These are phyloP conservation scores for Torulaspora quercuum DNA, from an alignment of 805 yeast species.

Conservation along the genomic window DNA sequence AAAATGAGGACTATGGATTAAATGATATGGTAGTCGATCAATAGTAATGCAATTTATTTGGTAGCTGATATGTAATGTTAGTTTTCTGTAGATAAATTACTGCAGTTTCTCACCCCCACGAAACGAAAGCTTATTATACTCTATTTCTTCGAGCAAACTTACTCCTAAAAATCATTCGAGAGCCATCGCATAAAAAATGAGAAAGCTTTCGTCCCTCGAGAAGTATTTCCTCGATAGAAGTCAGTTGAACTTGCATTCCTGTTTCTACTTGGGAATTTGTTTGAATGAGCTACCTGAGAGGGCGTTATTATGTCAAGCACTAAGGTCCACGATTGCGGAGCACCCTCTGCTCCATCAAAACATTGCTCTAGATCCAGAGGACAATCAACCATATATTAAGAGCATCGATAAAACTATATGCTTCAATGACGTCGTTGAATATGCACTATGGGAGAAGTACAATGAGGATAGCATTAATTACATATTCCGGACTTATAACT, in stretches of 20 bases:
- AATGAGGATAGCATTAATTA: slow-evolving; percentile 16
- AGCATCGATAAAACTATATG: slow-evolving; percentile 12
- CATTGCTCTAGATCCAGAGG: slow-evolving; percentile 8
- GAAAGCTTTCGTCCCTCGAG: slow-evolving; percentile 21
- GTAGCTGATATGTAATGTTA: neutral
- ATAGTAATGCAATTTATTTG: slow-evolving; percentile 1
- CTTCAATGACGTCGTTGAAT: slow-evolving; percentile 25
- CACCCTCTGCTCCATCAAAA: slow-evolving; percentile 25
- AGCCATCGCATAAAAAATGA: too few species aligned
- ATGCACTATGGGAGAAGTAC: slow-evolving; percentile 16
- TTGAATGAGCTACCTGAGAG: slow-evolving; percentile 22
- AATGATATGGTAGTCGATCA: slow-evolving; percentile 40
- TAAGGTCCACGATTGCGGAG: slow-evolving; percentile 15
- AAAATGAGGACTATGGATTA: slow-evolving; percentile 89
- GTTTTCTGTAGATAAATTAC: neutral
- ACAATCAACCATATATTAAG: slow-evolving; percentile 9
- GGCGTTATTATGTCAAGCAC: slow-evolving; percentile 12
- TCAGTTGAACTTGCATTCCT: slow-evolving; percentile 26
- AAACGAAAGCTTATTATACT: too few species aligned
- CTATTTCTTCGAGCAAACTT: too few species aligned
- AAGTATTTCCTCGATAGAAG: slow-evolving; percentile 27
- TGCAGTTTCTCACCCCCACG: too few species aligned
- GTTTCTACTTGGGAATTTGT: slow-evolving; percentile 25
- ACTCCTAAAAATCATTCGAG: too few species aligned
- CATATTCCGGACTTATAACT: slow-evolving; percentile 23